Conservation (phyloP, 2,329 filamentous ascomycete species). For the Fusarium continuum region DNA sequence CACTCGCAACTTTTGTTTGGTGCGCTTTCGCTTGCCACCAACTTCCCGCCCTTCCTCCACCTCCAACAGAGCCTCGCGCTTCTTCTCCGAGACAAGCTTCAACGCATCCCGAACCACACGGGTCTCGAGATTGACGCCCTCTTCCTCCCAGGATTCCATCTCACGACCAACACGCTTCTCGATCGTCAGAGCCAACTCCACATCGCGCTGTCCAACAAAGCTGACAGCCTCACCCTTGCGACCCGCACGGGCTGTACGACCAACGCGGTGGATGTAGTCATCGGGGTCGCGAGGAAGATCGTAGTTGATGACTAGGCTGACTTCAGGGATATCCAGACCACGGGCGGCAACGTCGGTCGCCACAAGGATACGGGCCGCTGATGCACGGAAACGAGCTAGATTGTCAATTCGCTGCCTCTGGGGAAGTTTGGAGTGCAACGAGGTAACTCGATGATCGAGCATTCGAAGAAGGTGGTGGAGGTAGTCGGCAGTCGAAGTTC, state of each 20-base stretch:
- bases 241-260: constrained; percentile 92
- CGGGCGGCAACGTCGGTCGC: constrained; percentile 95
- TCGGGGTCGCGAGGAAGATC: constrained; percentile 96
- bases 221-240: constrained; percentile 84
- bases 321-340: constrained; percentile 94
- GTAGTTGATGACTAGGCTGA: constrained; percentile 91
- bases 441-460: constrained; percentile 88
- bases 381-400: constrained; percentile 88
- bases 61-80: constrained; percentile 87
- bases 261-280: constrained; percentile 96
- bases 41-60: constrained; percentile 94
- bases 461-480: constrained; percentile 88
- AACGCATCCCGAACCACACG: constrained; percentile 85
- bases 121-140: constrained; percentile 93
- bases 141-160: constrained; percentile 87
- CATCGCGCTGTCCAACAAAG: constrained; percentile 91
- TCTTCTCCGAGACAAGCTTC: constrained; percentile 94
- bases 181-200: constrained; percentile 89
- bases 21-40: constrained; percentile 79
- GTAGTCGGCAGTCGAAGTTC: constrained; percentile 86
- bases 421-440: constrained; percentile 85
- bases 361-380: constrained; percentile 87
- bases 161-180: constrained; percentile 81
- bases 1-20: constrained; percentile 64
- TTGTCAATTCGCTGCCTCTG: constrained; percentile 89